phyloP scores from a whole-genome alignment of 2,329 filamentous ascomycete species.

The Curvularia hawaiiensis region DNA sequence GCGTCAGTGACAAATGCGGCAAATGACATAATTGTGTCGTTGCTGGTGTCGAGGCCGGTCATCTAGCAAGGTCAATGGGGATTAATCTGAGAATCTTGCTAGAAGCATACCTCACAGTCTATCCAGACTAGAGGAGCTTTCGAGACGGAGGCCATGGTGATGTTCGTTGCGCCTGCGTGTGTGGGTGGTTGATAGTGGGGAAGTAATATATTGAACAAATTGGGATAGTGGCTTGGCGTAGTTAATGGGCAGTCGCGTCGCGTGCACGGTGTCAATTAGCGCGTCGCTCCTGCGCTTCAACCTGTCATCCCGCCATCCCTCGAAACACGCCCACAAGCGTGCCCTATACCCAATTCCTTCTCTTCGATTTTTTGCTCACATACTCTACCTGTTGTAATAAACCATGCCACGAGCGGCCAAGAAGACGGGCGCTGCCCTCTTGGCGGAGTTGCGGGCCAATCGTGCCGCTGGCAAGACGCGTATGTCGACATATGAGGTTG shows the following conservation, averaged over 20 bases:
- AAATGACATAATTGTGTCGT: constrained; percentile 87
- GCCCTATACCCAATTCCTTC: constrained; percentile 18
- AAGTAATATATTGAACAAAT: constrained; percentile 13
- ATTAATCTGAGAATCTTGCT: background rate
- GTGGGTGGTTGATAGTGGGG: constrained; percentile 6
- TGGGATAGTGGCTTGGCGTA: constrained; percentile 14
- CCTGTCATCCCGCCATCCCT: constrained; percentile 30
- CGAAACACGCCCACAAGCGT: constrained; percentile 28
- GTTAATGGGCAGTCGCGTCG: constrained; percentile 25
- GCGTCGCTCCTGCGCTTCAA: constrained; percentile 23
- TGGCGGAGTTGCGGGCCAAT: constrained; percentile 81
- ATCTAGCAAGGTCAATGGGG: constrained; percentile 64
- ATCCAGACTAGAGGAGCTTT: constrained; percentile 82
- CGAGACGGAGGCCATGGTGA: constrained; percentile 57
- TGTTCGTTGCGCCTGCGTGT: constrained; percentile 4
- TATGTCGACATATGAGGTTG: constrained; percentile 83
- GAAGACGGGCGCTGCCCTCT: constrained; percentile 21
- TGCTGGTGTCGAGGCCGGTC: constrained; percentile 81
- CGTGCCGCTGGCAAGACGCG: constrained; percentile 90
- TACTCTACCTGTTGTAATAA: constrained; percentile 22
- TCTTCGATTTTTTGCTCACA: constrained; percentile 21
- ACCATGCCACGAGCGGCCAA: constrained; percentile 45
- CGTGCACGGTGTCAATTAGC: constrained; percentile 24
- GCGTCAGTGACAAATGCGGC: constrained; percentile 89
- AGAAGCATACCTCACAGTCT: constrained; percentile 67